Evolutionary conservation across 306 rosid species (phyloP).

Genomic region (Lithocarpus polystachyus): DNA sequence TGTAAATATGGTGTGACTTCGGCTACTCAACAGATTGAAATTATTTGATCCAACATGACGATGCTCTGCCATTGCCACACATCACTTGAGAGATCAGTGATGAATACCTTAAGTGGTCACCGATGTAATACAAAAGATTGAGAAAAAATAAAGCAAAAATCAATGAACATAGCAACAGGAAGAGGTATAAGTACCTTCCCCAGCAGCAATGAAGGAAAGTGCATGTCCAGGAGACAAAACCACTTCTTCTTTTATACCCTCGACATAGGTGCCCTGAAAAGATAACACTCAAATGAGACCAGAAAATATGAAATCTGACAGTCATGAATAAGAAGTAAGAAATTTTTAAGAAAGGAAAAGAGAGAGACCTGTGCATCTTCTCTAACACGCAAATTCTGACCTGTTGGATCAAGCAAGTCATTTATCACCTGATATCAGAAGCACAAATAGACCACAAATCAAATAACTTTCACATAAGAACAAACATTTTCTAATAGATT

Average conservation of each 20-base stretch:
- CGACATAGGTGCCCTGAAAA: constrained; percentile 96
- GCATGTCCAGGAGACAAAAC: constrained; percentile 99
- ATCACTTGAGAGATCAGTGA: constrained; percentile 11
- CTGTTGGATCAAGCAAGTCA: constrained; percentile 98
- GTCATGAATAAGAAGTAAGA: neutral
- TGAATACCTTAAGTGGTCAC: neutral
- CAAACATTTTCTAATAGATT: neutral
- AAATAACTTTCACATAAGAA: constrained; percentile 6
- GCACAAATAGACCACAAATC: constrained; percentile 28
- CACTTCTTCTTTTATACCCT: constrained; percentile 99
- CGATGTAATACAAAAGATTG: constrained; percentile 2
- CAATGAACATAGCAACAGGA: constrained; percentile 4
- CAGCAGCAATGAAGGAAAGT: constrained; percentile 98
- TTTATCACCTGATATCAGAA: constrained; percentile 85
- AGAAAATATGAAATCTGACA: constrained; percentile 9
- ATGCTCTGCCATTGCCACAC: constrained; percentile 65
- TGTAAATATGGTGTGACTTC: constrained; percentile 98
- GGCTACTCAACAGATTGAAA: constrained; percentile 95
- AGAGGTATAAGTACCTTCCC: constrained; percentile 69
- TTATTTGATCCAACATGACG: constrained; percentile 99
- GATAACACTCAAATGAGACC: constrained; percentile 11
- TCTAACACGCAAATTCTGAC: constrained; percentile 95
- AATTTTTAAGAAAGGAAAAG: neutral
- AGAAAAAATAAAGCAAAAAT: neutral
- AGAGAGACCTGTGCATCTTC: constrained; percentile 94